Base-by-base conservation (phyloP, 805 yeast genomes). In the Candida taoyuanica region DNA sequence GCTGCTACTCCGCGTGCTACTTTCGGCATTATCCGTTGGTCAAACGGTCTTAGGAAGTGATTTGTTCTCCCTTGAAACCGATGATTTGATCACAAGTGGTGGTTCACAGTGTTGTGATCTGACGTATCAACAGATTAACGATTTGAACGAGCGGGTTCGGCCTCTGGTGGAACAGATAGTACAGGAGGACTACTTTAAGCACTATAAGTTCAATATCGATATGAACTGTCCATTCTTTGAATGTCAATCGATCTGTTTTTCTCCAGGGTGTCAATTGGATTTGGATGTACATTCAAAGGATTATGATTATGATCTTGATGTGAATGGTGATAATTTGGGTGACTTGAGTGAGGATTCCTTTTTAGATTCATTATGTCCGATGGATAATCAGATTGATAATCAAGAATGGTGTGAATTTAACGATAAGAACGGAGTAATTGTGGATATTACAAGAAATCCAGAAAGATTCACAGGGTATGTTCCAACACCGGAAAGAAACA, bases 391-490 rank as follows among this genome's bases (percentile, higher is more conserved):
- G 14, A 38, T 37, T 40, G 67, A 67, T 34, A 79, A 75, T 48
- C 62, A 73, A 40, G 85, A 81, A 52, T 85, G 82, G 64, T 79
- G 85, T 55, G 85, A 80, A 55, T 63, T 80, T 27, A 85, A 78
- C 51, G 74, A 73, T 48, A 76, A 77, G 50, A 73, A 78, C 43
- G 79, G 88, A 38, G 96, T 87, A 2, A 81, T 82, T 52, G 95
- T 93, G 20, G 87, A 89, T 53, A 71, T 93, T 40, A 69, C 81
- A 16, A 85, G 84, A 38, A 94, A 94, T 56, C 96, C 96, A 1
- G 99, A 93, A 62, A 71, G 98, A 53, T 93, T 85, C 65, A 94
- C 98, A 0, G 98, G 98, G 0, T 93, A 93, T 56, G 84, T 88
- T 23, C 98, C 98, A 21, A 78, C 81, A 35, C 96, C 93, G 54